These are phyloP conservation scores for Murraya paniculata DNA, from an alignment of 345 rosid genomes.

Conservation along the genomic window DNA sequence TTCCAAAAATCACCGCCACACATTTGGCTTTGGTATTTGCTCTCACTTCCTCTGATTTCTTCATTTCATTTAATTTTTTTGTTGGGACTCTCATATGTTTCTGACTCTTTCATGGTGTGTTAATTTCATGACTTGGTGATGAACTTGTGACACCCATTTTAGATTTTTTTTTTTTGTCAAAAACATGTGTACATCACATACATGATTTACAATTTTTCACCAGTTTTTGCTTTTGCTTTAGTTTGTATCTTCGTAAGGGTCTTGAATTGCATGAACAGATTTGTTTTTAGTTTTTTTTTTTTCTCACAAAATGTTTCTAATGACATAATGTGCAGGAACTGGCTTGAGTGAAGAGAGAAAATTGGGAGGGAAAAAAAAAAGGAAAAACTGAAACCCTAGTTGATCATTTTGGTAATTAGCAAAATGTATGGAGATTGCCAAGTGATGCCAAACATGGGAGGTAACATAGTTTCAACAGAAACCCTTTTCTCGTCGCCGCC, in stretches of 20 bases:
- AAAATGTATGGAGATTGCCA: constrained; percentile 70
- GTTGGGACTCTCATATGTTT: background rate
- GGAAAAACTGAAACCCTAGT: constrained; percentile 16
- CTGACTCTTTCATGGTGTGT: constrained; percentile 4
- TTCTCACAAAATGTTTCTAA: background rate
- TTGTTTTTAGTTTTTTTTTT: constrained; percentile 1
- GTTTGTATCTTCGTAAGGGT: too few relatives aligned
- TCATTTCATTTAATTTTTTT: background rate
- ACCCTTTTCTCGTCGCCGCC: constrained; percentile 49
- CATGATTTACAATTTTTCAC: background rate
- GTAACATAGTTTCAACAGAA: constrained; percentile 55
- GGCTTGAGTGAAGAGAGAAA: constrained; percentile 10
- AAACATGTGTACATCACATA: too few relatives aligned
- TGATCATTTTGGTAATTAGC: background rate
- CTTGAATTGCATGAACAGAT: constrained; percentile 11
- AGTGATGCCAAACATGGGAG: constrained; percentile 66
- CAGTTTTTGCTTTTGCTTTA: background rate
- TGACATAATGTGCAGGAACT: background rate
- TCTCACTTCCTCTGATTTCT: background rate
- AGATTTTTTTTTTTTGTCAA: too few relatives aligned
- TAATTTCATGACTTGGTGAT: background rate
- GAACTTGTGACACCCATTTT: background rate
- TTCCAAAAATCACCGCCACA: constrained; percentile 24
- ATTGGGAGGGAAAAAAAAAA: background rate
- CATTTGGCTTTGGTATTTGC: constrained; percentile 15